phyloP scores from a whole-genome alignment of 148 eudicot species.

The Simmondsia chinensis region DNA sequence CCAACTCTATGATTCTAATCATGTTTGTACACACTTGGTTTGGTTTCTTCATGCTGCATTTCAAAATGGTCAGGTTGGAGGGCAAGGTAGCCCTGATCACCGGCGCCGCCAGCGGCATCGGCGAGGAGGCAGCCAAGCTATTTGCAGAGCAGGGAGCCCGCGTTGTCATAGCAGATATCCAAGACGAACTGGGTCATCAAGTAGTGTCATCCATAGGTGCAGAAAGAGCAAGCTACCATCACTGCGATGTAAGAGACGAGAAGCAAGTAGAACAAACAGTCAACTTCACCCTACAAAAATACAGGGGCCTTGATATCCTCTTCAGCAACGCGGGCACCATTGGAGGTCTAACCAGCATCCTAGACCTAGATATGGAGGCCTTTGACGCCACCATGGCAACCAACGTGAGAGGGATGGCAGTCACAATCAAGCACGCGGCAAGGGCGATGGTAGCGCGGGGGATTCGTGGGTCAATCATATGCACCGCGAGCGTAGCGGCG shows the following conservation, averaged over 20 bases:
- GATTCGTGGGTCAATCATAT: constrained; percentile 53
- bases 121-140: constrained; percentile 35
- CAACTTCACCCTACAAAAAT: constrained; percentile 18
- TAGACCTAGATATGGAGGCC: constrained; percentile 34
- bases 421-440: constrained; percentile 53
- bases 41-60: no score
- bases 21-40: no score
- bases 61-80: constrained; percentile 34
- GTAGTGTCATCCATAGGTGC: constrained; percentile 23
- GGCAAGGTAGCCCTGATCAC: constrained; percentile 61
- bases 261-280: constrained; percentile 35
- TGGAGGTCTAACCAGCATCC: constrained; percentile 31
- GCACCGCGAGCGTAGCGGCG: constrained; percentile 49
- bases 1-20: no score
- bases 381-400: constrained; percentile 41
- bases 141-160: constrained; percentile 35
- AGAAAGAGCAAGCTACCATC: constrained; percentile 22
- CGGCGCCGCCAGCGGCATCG: constrained; percentile 58
- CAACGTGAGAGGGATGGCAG: constrained; percentile 50
- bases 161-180: constrained; percentile 39
- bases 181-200: constrained; percentile 35
- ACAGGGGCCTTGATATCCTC: constrained; percentile 37
- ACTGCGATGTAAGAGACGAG: constrained; percentile 59
- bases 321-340: constrained; percentile 64
- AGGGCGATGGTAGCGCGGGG: constrained; percentile 42